Conservation (phyloP, 805 yeast genomes). For the Candida qinlingensis region DNA sequence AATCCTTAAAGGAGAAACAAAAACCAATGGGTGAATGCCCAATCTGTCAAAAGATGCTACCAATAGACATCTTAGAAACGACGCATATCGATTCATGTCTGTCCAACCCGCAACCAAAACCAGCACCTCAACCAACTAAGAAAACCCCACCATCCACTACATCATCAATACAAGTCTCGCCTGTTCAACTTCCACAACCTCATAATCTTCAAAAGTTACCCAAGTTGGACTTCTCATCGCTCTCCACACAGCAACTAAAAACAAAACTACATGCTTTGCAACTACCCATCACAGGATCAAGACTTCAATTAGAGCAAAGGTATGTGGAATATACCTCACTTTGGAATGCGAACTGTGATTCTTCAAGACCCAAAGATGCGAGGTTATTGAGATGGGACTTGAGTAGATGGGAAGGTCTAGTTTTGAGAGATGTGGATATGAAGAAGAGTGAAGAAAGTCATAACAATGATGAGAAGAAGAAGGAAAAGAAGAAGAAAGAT, state of each 20-base stretch:
- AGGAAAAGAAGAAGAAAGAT: conserved; percentile 7
- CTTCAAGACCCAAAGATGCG: conserved; percentile 57
- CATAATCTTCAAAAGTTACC: conserved; percentile 39
- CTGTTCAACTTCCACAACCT: conserved; percentile 28
- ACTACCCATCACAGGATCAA: conserved; percentile 58
- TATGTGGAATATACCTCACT: conserved; percentile 72
- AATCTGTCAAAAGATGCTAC: conserved; percentile 48
- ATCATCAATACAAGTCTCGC: conserved; percentile 13
- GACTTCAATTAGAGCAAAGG: conserved; percentile 59
- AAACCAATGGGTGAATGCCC: conserved; percentile 50
- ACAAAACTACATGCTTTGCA: conserved; percentile 50
- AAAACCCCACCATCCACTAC: conserved; percentile 3
- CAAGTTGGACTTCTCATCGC: conserved; percentile 57
- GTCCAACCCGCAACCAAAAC: conserved; percentile 25
- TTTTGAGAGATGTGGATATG: conserved; percentile 2
- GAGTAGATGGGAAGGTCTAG: conserved; percentile 56
- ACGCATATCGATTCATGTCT: conserved; percentile 58
- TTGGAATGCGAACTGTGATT: conserved; percentile 79
- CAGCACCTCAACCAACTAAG: conserved; percentile 17
- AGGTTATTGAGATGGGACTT: conserved; percentile 50
- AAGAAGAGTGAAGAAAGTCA: not conserved
- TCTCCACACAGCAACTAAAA: conserved; percentile 55
- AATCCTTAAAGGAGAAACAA: not conserved
- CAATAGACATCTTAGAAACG: conserved; percentile 45
- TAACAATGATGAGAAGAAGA: not conserved